Conservation (phyloP, 768 basidiomycete genomes). For the Antrodiella citrinella region DNA sequence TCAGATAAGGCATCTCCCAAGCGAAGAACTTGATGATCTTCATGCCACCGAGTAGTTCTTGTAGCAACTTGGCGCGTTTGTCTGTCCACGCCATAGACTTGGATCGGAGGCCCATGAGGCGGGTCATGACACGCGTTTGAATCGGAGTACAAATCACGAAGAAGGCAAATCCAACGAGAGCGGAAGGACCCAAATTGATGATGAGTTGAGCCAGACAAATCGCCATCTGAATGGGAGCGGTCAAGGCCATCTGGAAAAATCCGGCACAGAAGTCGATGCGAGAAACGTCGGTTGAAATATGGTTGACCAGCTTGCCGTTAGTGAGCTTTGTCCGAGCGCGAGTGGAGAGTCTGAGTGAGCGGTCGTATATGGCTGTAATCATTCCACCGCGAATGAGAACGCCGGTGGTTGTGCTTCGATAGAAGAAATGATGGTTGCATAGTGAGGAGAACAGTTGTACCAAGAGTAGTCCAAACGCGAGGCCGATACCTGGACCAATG, state of each 20-base stretch:
- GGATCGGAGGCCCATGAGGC: constrained; percentile 56
- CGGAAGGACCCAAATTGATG: constrained; percentile 57
- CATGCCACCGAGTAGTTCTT: constrained; percentile 86
- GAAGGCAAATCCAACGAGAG: constrained; percentile 48
- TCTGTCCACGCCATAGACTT: constrained; percentile 88
- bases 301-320: constrained; percentile 87
- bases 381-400: constrained; percentile 79
- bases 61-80: constrained; percentile 79
- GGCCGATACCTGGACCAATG: constrained; percentile 60
- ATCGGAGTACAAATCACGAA: constrained; percentile 67
- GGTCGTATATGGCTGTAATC: constrained; percentile 80
- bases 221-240: constrained; percentile 66
- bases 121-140: constrained; percentile 68
- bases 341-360: constrained; percentile 67
- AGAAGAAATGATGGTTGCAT: constrained; percentile 78
- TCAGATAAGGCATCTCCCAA: constrained; percentile 79
- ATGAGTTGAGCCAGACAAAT: constrained; percentile 73
- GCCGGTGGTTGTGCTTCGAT: constrained; percentile 63
- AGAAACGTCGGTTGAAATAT: constrained; percentile 88
- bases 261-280: constrained; percentile 83
- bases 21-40: constrained; percentile 90
- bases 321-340: constrained; percentile 73
- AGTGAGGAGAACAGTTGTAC: constrained; percentile 64
- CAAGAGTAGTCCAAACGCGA: constrained; percentile 59
- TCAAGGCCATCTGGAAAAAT: constrained; percentile 77